phyloP scores from a whole-genome alignment of 495 filamentous ascomycete genomes.

The Lindgomyces ingoldianus region DNA sequence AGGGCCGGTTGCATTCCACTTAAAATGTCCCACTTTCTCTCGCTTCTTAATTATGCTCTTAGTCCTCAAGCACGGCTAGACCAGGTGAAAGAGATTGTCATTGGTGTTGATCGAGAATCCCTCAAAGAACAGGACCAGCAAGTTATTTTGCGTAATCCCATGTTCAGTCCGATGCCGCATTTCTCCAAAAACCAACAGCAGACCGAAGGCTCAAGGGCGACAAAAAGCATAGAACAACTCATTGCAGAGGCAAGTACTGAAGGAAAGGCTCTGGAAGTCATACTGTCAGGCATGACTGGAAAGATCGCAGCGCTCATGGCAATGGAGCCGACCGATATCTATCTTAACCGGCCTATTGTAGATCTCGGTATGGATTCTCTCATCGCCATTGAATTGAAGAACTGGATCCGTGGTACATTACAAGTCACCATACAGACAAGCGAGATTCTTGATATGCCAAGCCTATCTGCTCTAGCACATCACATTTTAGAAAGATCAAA shows the following conservation, averaged over 20 bases:
- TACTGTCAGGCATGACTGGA: neutral
- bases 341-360: neutral
- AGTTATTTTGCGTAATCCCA: neutral
- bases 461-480: neutral
- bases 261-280: neutral
- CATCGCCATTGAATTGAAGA: conserved; percentile 25
- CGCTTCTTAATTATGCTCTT: neutral
- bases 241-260: neutral
- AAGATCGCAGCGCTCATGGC: neutral
- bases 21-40: neutral
- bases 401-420: conserved; percentile 13
- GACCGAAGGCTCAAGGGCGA: neutral
- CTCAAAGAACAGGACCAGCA: neutral
- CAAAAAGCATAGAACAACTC: neutral
- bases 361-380: conserved; percentile 23
- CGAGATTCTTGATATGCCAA: conserved; percentile 5
- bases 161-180: neutral
- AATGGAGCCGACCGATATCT: neutral
- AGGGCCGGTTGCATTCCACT: no score
- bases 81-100: neutral
- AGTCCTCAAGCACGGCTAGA: neutral
- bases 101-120: neutral
- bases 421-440: neutral
- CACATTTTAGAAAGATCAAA: neutral
- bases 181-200: neutral